Evolutionary conservation across 1,284 basidiomycete species (phyloP), one percentile per base, ranked within the genome.

Genomic region (Trichosporon inkin): DNA sequence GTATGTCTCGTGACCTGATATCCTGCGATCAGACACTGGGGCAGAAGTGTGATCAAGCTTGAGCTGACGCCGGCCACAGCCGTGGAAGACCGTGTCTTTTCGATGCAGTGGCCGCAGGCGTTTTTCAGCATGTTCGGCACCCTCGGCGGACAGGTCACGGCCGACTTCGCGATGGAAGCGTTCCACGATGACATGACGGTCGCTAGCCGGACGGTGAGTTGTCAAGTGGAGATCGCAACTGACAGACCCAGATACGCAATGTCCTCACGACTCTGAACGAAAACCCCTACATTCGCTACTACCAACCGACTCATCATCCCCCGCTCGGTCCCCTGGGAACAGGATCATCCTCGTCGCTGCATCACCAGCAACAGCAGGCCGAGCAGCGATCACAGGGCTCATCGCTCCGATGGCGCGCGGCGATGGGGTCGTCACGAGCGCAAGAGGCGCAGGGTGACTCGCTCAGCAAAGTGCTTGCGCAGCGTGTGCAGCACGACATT

Each of bases 261-360:
- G 80, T 94, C 13, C 92, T 95, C 75, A 88, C 97, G 22, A 87
- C 91, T 0, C 80, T 99, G 54, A 90, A 93, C 73, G 96, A 99
- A 76, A 92, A 88, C 71, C 96, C 96, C 0, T 88, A 87, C 73
- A 90, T 99, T 67, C 88, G 96, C 22, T 99, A 97, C 79, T 97
- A 97, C 77, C 80, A 89, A 57, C 92, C 95, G 3, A 79, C 84
- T 10, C 85, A 90, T 68, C 91, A 96, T 71, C 82, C 83, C 1
- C 92, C 93, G 0, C 82, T 99, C 16, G 95, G 96, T 1, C 86
- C 94, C 0, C 83, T 94, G 41, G 85, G 86, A 0, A 22, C 14
- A n/a, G 24, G 24, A 6, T 8, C 14, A 10, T n/a, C 44, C 14
- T 28, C 22, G 1, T 22, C 22, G 8, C 22, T 49, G 24, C 44